Evolutionary conservation across 2,329 filamentous ascomycete genomes (phyloP).

Genomic region (Talaromyces sp.): DNA sequence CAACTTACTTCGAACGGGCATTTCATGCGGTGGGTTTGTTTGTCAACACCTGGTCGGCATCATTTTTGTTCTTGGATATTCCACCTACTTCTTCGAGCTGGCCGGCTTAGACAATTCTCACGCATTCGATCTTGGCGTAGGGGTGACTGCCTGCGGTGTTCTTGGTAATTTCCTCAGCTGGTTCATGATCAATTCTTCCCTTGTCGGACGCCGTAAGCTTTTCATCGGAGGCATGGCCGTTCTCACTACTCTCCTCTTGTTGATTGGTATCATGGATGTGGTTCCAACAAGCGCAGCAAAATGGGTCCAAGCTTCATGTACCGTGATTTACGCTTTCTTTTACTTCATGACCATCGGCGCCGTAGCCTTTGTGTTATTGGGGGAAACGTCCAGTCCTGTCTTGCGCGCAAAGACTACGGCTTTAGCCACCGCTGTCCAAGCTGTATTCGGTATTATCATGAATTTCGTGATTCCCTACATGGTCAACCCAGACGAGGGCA

Average conservation of each 20-base stretch:
- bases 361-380: conserved; percentile 40
- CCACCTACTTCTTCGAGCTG: conserved; percentile 50
- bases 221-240: conserved; percentile 32
- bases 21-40: conserved; percentile 44
- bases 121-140: conserved; percentile 38
- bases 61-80: conserved; percentile 44
- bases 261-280: conserved; percentile 40
- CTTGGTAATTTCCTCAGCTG: conserved; percentile 35
- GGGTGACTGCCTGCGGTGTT: conserved; percentile 37
- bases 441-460: conserved; percentile 32
- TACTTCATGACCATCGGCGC: conserved; percentile 46
- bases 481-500: conserved; percentile 35
- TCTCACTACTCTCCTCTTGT: conserved; percentile 34
- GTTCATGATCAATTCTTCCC: conserved; percentile 32
- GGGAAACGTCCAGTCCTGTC: conserved; percentile 40
- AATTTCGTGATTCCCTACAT: conserved; percentile 41
- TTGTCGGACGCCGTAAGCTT: conserved; percentile 31
- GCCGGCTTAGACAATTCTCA: conserved; percentile 30
- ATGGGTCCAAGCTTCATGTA: conserved; percentile 38
- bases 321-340: conserved; percentile 42
- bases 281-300: conserved; percentile 31
- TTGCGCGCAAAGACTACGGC: conserved; percentile 44
- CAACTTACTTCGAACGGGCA: conserved; percentile 41
- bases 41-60: conserved; percentile 46
- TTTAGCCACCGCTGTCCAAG: conserved; percentile 38